A percentile compares a stretch with the other conserved stretches of the same genome.
Evolutionary conservation across 805 yeast genomes (phyloP).

Genomic region (Clavispora fructus): DNA sequence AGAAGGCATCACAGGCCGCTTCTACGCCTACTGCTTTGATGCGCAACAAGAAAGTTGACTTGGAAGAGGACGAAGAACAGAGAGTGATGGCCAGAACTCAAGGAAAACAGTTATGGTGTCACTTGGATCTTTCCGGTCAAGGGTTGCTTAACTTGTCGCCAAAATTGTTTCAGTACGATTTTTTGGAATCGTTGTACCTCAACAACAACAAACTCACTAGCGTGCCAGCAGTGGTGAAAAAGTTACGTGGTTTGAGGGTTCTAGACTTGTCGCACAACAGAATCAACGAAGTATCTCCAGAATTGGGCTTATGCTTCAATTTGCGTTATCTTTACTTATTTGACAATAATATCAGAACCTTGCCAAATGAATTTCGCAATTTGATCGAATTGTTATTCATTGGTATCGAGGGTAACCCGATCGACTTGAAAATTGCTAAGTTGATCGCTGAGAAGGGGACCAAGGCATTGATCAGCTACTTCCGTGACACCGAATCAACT

Average conservation of each 20-base stretch:
- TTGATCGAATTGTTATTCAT: slow-evolving; percentile 77
- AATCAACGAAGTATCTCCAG: slow-evolving; percentile 69
- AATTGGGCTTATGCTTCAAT: slow-evolving; percentile 76
- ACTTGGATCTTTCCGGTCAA: slow-evolving; percentile 87
- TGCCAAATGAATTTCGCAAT: slow-evolving; percentile 85
- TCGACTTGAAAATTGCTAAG: slow-evolving; percentile 59
- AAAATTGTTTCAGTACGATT: slow-evolving; percentile 71
- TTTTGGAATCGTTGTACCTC: slow-evolving; percentile 79
- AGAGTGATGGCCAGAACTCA: slow-evolving; percentile 53
- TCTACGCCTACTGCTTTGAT: slow-evolving; percentile 29
- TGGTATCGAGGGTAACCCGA: slow-evolving; percentile 91
- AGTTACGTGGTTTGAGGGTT: slow-evolving; percentile 68
- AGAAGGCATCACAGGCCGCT: slow-evolving; percentile 26
- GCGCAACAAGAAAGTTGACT: slow-evolving; percentile 40
- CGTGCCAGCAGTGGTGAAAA: slow-evolving; percentile 64
- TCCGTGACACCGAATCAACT: slow-evolving; percentile 79
- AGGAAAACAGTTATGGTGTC: slow-evolving; percentile 89
- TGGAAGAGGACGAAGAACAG: slow-evolving; percentile 62
- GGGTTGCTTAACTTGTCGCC: slow-evolving; percentile 67
- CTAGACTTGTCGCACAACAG: slow-evolving; percentile 80
- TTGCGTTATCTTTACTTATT: slow-evolving; percentile 79
- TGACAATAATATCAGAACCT: slow-evolving; percentile 70
- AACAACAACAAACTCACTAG: slow-evolving; percentile 74
- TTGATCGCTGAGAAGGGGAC: slow-evolving; percentile 79
- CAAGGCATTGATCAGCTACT: slow-evolving; percentile 68